phyloP scores from a whole-genome alignment of 2,329 filamentous ascomycete genomes.

The Pseudogymnoascus verrucosus region DNA sequence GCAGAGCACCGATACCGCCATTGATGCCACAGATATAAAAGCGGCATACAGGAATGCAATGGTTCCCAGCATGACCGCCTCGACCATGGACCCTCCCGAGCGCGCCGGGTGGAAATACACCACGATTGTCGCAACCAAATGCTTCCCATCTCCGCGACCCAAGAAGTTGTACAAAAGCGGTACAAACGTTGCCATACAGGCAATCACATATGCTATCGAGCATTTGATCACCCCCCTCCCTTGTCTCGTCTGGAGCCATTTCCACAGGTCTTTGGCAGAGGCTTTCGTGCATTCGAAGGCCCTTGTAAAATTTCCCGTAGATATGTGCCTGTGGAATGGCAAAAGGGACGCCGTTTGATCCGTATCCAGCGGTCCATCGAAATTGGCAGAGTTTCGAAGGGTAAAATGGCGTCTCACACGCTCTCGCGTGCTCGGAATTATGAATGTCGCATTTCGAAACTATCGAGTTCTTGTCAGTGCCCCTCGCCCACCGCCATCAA shows the following conservation, averaged over 20 bases:
- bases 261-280: constrained; percentile 36
- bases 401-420: constrained; percentile 74
- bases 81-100: constrained; percentile 80
- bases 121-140: constrained; percentile 86
- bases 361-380: constrained; percentile 15
- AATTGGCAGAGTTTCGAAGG: constrained; percentile 48
- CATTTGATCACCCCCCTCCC: constrained; percentile 83
- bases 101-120: constrained; percentile 92
- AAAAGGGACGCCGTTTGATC: constrained; percentile 13
- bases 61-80: constrained; percentile 69
- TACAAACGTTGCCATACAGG: constrained; percentile 79
- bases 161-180: constrained; percentile 63
- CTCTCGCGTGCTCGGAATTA: constrained; percentile 79
- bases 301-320: constrained; percentile 27
- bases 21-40: constrained; percentile 70
- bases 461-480: constrained; percentile 27
- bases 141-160: constrained; percentile 82
- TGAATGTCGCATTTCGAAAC: constrained; percentile 77
- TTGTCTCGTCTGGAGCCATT: constrained; percentile 61
- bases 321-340: constrained; percentile 16
- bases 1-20: constrained; percentile 80
- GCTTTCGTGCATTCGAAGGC: constrained; percentile 29
- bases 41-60: constrained; percentile 73
- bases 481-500: constrained; percentile 29
- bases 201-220: constrained; percentile 79